Base-by-base conservation (phyloP, 208 protist species). In the Naegleria gruberi region DNA sequence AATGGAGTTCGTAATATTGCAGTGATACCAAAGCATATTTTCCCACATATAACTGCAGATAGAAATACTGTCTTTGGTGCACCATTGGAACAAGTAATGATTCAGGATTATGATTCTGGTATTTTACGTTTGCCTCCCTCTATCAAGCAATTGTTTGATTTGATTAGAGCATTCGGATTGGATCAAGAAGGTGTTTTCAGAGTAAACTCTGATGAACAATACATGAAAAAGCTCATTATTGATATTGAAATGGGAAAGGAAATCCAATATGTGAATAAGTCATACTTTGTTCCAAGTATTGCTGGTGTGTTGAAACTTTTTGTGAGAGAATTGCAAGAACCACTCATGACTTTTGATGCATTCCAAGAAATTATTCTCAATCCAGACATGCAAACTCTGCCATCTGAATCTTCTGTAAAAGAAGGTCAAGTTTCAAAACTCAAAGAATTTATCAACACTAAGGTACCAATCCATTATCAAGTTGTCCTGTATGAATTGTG, bases 231-330 rank as follows among this genome's bases (percentile, higher is more conserved):
- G 44, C 37, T 83, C n/a, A 83, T 41, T 30, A 26, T 30, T 17
- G n/a, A 19, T 17, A 44, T 83, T 41, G 77, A 83, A 30, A 83
- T 19, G 12, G 37, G 77, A 44, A 44, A 44, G 17, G 37, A 40
- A 0, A 83, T 83, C 23, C 12, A 17, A 37, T 41, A 83, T 44
- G 4, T 83, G 0, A 17, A 17, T 12, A 83, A 83, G 37, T 44
- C 77, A 7, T 83, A 83, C n/a, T 44, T 83, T 44, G n/a, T 83
- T 4, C 77, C n/a, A 44, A 37, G 23, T 44, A 23, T 83, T 44
- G n/a, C 77, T n/a, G 77, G 77, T 83, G 17, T 83, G 23, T 83
- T 83, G 15, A 83, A 83, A 23, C n/a, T 44, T 23, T 83, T 83
- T 23, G 30, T 83, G 4, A 83, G 77, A 83, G 77, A 83, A 44